Percentiles rank a stretch among this genome's conserved stretches.
phyloP scores from a whole-genome alignment of 441 rosid genomes.

The Pelargonium myrrhifolium region DNA sequence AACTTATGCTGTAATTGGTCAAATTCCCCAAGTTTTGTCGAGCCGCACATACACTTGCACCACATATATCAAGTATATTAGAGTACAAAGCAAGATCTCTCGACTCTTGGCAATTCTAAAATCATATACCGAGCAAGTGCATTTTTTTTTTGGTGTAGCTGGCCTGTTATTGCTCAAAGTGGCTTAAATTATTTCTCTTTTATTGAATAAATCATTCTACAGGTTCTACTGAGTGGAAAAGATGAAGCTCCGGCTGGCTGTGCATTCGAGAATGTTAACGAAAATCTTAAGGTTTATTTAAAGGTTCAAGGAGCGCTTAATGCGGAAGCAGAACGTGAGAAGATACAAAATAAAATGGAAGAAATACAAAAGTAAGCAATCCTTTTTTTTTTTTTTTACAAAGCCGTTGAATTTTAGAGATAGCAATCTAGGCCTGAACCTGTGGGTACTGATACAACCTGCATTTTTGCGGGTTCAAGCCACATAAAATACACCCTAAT shows the following conservation, averaged over 20 bases:
- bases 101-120: not conserved
- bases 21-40: not conserved
- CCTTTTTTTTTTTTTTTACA: not conserved
- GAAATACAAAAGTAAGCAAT: conserved; percentile 58
- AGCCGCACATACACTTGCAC: not conserved
- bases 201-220: conserved; percentile 7
- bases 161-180: not conserved
- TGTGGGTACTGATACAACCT: no score
- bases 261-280: conserved; percentile 75
- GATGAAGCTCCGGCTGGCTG: conserved; percentile 72
- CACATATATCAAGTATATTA: not conserved
- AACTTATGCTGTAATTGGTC: not conserved
- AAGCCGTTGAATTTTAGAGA: not conserved
- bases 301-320: conserved; percentile 60
- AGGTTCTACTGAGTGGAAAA: conserved; percentile 58
- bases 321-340: conserved; percentile 55
- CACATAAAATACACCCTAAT: no score
- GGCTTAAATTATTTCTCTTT: not conserved
- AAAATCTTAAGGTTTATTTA: conserved; percentile 70
- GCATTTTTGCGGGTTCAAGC: no score
- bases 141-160: not conserved
- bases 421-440: not conserved
- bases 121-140: not conserved
- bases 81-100: no score
- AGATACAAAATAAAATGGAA: conserved; percentile 57